These are phyloP conservation scores for Strobilomyces echinocephalus DNA, from an alignment of 768 basidiomycete genomes.

Conservation along the genomic window DNA sequence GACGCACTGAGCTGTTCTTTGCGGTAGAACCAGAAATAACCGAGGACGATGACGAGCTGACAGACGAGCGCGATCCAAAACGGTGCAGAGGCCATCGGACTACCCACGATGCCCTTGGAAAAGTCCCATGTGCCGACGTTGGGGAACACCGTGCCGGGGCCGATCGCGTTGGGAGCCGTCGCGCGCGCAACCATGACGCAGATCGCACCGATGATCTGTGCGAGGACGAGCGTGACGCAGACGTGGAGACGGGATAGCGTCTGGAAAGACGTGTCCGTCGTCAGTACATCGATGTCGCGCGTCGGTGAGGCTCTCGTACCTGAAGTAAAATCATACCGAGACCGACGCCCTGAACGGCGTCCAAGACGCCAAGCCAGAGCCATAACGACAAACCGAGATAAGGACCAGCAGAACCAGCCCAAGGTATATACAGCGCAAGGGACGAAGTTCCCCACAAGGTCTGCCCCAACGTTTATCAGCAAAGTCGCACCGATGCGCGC, in stretches of 20 bases:
- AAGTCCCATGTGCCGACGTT: constrained; percentile 91
- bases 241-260: constrained; percentile 92
- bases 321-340: constrained; percentile 87
- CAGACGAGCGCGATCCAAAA: constrained; percentile 85
- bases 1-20: constrained; percentile 82
- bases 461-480: constrained; percentile 28
- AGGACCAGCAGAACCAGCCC: constrained; percentile 82
- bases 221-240: constrained; percentile 86
- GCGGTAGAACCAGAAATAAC: constrained; percentile 97
- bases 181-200: constrained; percentile 93
- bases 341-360: constrained; percentile 92
- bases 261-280: constrained; percentile 21
- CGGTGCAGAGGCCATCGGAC: constrained; percentile 76
- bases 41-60: constrained; percentile 80
- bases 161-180: constrained; percentile 84
- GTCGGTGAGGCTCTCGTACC: constrained; percentile 18
- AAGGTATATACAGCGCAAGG: constrained; percentile 87
- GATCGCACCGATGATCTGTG: constrained; percentile 84
- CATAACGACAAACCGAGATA: constrained; percentile 88
- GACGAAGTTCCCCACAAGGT: constrained; percentile 97
- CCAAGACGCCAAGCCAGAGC: constrained; percentile 94
- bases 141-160: constrained; percentile 88
- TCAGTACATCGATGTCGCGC: not conserved
- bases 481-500: not conserved
- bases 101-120: constrained; percentile 61